A percentile compares a stretch with the other conserved stretches of the same genome.
Conservation (phyloP, 768 basidiomycete genomes). For the Macrolepiota fuliginosa region DNA sequence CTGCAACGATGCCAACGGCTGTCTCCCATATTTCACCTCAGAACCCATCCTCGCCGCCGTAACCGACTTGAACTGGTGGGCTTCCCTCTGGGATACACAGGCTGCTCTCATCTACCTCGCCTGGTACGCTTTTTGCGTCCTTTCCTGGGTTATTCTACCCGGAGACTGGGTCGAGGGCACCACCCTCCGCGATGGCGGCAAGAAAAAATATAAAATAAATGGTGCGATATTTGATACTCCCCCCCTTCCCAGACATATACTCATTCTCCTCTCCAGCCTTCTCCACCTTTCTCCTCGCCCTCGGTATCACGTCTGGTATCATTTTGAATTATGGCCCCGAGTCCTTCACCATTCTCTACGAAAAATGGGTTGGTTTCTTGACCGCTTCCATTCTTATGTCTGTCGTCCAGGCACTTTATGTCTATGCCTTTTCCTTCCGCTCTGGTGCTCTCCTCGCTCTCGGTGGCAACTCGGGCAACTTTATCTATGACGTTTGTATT, state of each 20-base stretch:
- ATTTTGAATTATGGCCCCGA: slow-evolving; percentile 74
- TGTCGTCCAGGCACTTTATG: slow-evolving; percentile 64
- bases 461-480: slow-evolving; percentile 88
- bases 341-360: slow-evolving; percentile 86
- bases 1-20: slow-evolving; percentile 65
- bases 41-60: slow-evolving; percentile 46
- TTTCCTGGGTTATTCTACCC: slow-evolving; percentile 78
- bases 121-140: slow-evolving; percentile 90
- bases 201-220: slow-evolving; percentile 91
- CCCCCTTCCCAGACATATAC: background rate
- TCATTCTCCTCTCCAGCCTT: slow-evolving; percentile 55
- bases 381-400: slow-evolving; percentile 84
- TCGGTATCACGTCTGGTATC: slow-evolving; percentile 69
- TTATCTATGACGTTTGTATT: slow-evolving; percentile 82
- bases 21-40: slow-evolving; percentile 54
- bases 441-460: slow-evolving; percentile 74
- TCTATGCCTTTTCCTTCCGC: slow-evolving; percentile 71
- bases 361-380: slow-evolving; percentile 87
- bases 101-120: slow-evolving; percentile 73
- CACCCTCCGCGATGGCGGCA: slow-evolving; percentile 69
- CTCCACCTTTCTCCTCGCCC: slow-evolving; percentile 77
- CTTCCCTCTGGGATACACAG: slow-evolving; percentile 77
- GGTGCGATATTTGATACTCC: slow-evolving; percentile 46
- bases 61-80: slow-evolving; percentile 60
- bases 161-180: slow-evolving; percentile 71